Base-by-base conservation (phyloP, 1,284 basidiomycete species). In the Sporisorium exsertum region DNA sequence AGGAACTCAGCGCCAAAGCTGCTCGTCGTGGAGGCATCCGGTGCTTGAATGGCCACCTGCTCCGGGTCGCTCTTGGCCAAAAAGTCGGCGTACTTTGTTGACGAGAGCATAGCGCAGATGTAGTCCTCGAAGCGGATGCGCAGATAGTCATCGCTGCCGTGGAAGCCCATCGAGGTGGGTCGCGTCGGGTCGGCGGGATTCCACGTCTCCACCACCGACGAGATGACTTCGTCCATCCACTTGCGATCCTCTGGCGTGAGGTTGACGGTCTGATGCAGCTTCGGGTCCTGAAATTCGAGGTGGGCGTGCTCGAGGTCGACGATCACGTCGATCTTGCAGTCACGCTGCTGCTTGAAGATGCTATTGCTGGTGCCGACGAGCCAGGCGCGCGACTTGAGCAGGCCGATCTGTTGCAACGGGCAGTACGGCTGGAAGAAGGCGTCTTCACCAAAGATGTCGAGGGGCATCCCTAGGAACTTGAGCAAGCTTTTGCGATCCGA, bases 341-440 rank as follows among this genome's bases (percentile, higher is more conserved):
- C 94, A 74, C 91, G 91, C 86, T 97, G 94, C 78, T 96, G 93
- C 15, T 94, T 94, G 46, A 98, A 94, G 78, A 99, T 97, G 52
- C 92, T 91, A 86, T 99, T 99, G 9, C 96, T 99, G 72, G 94
- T 95, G 12, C 96, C 89, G 5, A 88, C 87, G 22, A 99, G 88
- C 92, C 93, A 99, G 49, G 89, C 88, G 4, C 92, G 91, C 32
- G 91, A 90, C 79, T 90, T 91, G 45, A 97, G 87, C 87, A 95
- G 90, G 77, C 98, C 96, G 18, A 97, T 89, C 86, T 99, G 95
- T 86, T 99, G 96, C 9, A 99, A 86, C 0, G 96, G 96, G 24
- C 99, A 88, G 86, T 98, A 99, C 1, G 96, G 97, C 86, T 99
- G 96, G 87, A 99, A 99, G 87, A 98, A 95, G 2, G 94, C 90